These are phyloP conservation scores for Centrapalus pauciflorus DNA, from an alignment of 129 eudicot species.

Conservation along the genomic window DNA sequence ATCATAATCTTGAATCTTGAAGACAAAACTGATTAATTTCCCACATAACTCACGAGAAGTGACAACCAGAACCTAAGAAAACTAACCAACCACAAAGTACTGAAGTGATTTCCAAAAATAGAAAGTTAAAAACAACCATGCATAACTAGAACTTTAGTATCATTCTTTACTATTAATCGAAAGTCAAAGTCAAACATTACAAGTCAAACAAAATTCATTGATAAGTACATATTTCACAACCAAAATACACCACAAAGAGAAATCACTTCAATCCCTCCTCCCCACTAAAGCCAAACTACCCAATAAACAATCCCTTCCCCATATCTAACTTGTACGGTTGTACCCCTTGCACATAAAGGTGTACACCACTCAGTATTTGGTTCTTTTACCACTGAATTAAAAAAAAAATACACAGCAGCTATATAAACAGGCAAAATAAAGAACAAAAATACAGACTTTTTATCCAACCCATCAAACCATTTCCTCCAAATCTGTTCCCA, in stretches of 20 bases:
- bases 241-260: conserved; percentile 21
- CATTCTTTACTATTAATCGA: conserved; percentile 7
- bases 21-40: too few species aligned
- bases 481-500: conserved; percentile 26
- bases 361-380: background rate
- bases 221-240: conserved; percentile 15
- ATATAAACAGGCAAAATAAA: background rate
- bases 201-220: conserved; percentile 11
- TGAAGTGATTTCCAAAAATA: too few species aligned
- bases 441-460: background rate
- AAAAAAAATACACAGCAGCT: conserved; percentile 8
- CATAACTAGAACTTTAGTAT: conserved; percentile 13
- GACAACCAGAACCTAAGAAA: too few species aligned
- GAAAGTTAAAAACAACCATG: background rate
- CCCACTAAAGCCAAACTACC: background rate
- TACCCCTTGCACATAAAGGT: conserved; percentile 5
- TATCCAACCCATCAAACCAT: conserved; percentile 26
- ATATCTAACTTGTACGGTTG: conserved; percentile 5
- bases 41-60: too few species aligned
- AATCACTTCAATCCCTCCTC: conserved; percentile 5
- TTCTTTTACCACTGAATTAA: background rate
- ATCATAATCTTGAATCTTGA: too few species aligned
- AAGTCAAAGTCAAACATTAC: conserved; percentile 15
- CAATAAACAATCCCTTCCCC: conserved; percentile 3
- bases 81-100: too few species aligned